These are phyloP conservation scores for Paramecium tetraurelia DNA, from an alignment of 73 alveolate species.

Conservation along the genomic window DNA sequence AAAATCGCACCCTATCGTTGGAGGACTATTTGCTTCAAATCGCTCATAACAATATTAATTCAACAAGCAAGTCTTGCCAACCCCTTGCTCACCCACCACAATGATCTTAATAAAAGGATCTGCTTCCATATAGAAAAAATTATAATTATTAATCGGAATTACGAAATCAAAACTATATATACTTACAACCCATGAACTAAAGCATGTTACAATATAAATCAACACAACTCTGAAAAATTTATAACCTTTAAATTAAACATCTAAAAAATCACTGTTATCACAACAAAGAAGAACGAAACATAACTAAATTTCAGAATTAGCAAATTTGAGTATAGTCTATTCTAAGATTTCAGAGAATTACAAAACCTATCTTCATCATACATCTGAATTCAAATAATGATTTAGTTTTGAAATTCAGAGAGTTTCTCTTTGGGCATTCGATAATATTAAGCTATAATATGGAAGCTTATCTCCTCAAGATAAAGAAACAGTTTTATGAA, in stretches of 20 bases:
- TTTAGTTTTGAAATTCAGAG: slow-evolving; percentile 1
- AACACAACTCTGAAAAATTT: not conserved
- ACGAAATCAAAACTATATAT: not conserved
- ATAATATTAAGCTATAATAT: too few species aligned
- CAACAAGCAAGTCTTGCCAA: slow-evolving; percentile 59
- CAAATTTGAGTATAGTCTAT: not conserved
- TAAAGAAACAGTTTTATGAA: not conserved
- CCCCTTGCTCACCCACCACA: slow-evolving; percentile 60
- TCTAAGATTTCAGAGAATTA: not conserved
- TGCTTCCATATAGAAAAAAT: slow-evolving; percentile 50
- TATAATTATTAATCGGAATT: slow-evolving; percentile 27
- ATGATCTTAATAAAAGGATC: slow-evolving; percentile 58
- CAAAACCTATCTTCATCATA: not conserved
- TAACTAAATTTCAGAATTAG: not conserved
- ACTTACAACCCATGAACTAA: slow-evolving; percentile 7
- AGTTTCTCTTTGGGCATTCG: not conserved
- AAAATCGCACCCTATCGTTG: slow-evolving; percentile 63
- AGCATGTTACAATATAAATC: not conserved
- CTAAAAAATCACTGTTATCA: not conserved
- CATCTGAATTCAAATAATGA: not conserved
- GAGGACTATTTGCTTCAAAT: slow-evolving; percentile 58
- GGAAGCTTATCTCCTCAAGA: too few species aligned
- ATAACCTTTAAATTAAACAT: not conserved
- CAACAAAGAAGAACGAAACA: slow-evolving; percentile 10
- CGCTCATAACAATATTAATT: slow-evolving; percentile 50